Conservation (phyloP, 345 rosid species). For the Lenwebbia sp. region DNA sequence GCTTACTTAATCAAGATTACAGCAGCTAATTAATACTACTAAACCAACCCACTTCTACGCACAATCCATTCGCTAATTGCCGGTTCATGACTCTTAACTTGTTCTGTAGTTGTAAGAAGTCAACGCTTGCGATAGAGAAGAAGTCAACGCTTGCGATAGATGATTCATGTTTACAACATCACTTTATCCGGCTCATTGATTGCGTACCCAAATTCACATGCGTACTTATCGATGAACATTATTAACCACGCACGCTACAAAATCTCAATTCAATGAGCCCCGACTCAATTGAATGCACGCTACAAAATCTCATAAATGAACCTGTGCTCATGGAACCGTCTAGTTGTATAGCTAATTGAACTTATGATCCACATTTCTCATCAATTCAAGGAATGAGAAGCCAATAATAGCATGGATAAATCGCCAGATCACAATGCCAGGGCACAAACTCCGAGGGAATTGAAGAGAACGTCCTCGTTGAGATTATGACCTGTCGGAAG, state of each 20-base stretch:
- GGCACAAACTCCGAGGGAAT: slow-evolving; percentile 41
- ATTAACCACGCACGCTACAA: not conserved
- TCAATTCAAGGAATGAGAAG: not conserved
- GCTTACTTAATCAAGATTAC: too few species aligned
- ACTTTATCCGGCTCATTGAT: not conserved
- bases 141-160: too few species aligned
- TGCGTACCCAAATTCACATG: not conserved
- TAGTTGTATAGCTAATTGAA: not conserved
- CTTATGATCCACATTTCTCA: not conserved
- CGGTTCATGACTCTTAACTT: not conserved
- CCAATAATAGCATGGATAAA: not conserved
- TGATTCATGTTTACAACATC: not conserved
- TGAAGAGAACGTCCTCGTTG: slow-evolving; percentile 42
- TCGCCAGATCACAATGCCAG: not conserved
- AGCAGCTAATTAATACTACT: not conserved
- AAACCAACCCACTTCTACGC: not conserved
- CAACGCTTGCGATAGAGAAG: not conserved
- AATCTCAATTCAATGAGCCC: not conserved
- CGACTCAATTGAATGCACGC: rapidly evolving
- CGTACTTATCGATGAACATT: not conserved
- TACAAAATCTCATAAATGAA: not conserved
- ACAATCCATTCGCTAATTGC: not conserved
- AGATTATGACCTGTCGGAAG: slow-evolving; percentile 61
- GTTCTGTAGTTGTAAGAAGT: not conserved
- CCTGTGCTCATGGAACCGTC: not conserved